Conservation (phyloP, 352 stramenopile species). For the Aphanomyces euteiches region DNA sequence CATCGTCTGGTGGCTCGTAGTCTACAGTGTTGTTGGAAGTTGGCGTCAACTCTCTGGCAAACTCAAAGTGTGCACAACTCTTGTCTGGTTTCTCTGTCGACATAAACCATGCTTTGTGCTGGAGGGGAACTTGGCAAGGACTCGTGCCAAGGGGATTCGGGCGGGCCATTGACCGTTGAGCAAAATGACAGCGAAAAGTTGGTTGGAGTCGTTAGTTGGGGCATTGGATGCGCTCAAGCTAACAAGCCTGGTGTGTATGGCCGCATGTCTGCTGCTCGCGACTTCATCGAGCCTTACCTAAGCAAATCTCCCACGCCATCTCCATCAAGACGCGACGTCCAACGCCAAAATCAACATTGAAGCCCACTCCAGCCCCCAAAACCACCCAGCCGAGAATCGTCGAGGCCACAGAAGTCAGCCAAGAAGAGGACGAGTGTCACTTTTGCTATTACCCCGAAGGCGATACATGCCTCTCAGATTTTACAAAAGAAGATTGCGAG, state of each 20-base stretch:
- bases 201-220: conserved; percentile 38
- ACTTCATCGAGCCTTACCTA: too few species aligned
- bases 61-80: conserved; percentile 38
- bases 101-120: conserved; percentile 54
- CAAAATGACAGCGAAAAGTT: too few species aligned
- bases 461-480: not conserved
- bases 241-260: too few species aligned
- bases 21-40: too few species aligned
- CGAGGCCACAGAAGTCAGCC: not conserved
- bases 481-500: not conserved
- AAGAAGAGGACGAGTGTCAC: not conserved
- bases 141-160: conserved; percentile 38
- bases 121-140: conserved; percentile 34
- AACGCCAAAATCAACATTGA: too few species aligned
- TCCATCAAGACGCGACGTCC: too few species aligned
- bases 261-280: too few species aligned
- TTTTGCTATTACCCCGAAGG: not conserved
- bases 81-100: conserved; percentile 34
- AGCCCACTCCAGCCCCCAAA: too few species aligned
- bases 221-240: conserved; percentile 32
- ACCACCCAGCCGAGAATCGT: not conserved
- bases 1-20: conserved; percentile 31
- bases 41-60: conserved; percentile 46
- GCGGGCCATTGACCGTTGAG: conserved; percentile 31
- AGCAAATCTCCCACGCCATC: too few species aligned